phyloP scores from a whole-genome alignment of 78 protist genomes.

The Anaeramoeba ignava region DNA sequence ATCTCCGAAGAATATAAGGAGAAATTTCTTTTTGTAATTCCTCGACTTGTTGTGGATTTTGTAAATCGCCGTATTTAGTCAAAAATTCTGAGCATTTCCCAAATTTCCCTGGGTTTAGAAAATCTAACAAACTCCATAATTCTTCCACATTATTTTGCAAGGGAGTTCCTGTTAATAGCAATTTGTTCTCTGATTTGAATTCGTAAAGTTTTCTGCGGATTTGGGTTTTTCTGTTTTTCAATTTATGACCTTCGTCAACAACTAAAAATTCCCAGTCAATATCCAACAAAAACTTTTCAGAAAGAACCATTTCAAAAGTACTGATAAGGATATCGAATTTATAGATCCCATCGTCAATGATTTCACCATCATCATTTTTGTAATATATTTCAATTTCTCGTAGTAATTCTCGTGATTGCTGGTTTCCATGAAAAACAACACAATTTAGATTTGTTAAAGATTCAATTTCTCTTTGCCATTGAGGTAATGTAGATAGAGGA shows the following conservation, averaged over 20 bases:
- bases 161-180: constrained; percentile 53
- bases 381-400: not conserved
- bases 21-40: not conserved
- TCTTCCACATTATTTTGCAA: constrained; percentile 65
- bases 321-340: constrained; percentile 13
- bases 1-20: not conserved
- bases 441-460: constrained; percentile 13
- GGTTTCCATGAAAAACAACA: constrained; percentile 14
- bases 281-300: too few species aligned
- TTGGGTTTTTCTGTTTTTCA: too few species aligned
- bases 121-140: constrained; percentile 15
- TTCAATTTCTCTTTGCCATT: constrained; percentile 33
- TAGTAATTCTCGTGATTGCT: not conserved
- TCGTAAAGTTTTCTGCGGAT: too few species aligned
- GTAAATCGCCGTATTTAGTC: not conserved
- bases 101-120: constrained; percentile 10
- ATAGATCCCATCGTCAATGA: too few species aligned
- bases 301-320: constrained; percentile 5
- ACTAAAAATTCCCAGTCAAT: too few species aligned
- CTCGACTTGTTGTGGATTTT: too few species aligned
- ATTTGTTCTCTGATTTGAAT: too few species aligned
- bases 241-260: too few species aligned
- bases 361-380: too few species aligned
- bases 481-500: constrained; percentile 21
- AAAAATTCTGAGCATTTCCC: not conserved